Conservation (phyloP, 805 yeast genomes). For the Candida adriatica region DNA sequence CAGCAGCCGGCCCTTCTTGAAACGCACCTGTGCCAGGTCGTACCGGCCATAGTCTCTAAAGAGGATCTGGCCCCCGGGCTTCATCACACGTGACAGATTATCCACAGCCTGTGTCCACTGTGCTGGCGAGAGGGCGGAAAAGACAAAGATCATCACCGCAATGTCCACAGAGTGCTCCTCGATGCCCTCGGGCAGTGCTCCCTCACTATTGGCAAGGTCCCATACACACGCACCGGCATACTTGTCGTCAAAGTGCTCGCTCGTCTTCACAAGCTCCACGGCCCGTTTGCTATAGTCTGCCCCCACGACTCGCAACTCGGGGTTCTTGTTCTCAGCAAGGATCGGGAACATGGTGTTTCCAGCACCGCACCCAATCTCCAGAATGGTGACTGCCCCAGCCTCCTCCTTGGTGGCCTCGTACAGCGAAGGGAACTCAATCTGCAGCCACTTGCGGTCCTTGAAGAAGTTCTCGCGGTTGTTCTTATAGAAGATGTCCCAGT, state of each 20-base stretch:
- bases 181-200: slow-evolving; percentile 74
- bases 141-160: slow-evolving; percentile 91
- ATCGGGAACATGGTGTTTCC: slow-evolving; percentile 96
- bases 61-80: slow-evolving; percentile 87
- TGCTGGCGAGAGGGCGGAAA: slow-evolving; percentile 83
- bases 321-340: slow-evolving; percentile 73
- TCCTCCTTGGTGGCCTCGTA: slow-evolving; percentile 72
- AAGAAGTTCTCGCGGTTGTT: slow-evolving; percentile 90
- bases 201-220: slow-evolving; percentile 82
- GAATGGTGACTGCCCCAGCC: slow-evolving; percentile 62
- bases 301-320: slow-evolving; percentile 66
- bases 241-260: slow-evolving; percentile 52
- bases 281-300: slow-evolving; percentile 90
- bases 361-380: slow-evolving; percentile 97
- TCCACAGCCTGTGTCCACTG: slow-evolving; percentile 83
- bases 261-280: slow-evolving; percentile 69
- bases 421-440: slow-evolving; percentile 84
- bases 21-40: slow-evolving; percentile 91
- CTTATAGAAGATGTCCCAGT: slow-evolving; percentile 91
- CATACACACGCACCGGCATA: slow-evolving; percentile 83
- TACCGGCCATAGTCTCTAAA: slow-evolving; percentile 95
- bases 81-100: slow-evolving; percentile 65
- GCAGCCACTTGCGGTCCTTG: slow-evolving; percentile 94
- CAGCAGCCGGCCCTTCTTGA: slow-evolving; percentile 77
- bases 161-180: slow-evolving; percentile 80